Conservation (phyloP, 2,329 filamentous ascomycete genomes). For the Penicillium nordicum region DNA sequence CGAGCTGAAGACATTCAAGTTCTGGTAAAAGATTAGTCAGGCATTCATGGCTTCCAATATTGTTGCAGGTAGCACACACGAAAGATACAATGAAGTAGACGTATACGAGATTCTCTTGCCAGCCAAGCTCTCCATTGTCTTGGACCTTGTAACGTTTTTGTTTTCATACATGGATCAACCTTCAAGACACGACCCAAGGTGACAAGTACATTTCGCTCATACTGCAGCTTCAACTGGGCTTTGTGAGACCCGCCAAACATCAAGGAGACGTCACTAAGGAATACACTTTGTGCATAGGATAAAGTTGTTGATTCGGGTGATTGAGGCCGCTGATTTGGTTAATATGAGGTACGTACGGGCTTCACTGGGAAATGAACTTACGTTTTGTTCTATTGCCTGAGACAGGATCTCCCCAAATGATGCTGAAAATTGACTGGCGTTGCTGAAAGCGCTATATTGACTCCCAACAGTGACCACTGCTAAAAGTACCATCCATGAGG, state of each 20-base stretch:
- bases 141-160: not conserved
- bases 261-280: not conserved
- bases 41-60: not conserved
- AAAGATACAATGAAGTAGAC: conserved; percentile 1
- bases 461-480: conserved; percentile 1
- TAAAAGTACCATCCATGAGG: not conserved
- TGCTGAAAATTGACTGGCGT: not conserved
- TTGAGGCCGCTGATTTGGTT: not conserved
- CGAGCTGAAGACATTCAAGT: conserved; percentile 1
- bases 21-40: not conserved
- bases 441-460: conserved; percentile 1
- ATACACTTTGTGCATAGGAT: not conserved
- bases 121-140: not conserved
- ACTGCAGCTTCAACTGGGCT: not conserved
- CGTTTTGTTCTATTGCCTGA: not conserved
- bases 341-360: not conserved
- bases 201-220: not conserved
- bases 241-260: not conserved
- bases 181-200: conserved; percentile 1
- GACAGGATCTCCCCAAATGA: not conserved
- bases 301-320: not conserved
- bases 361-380: not conserved
- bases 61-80: not conserved
- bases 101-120: conserved; percentile 2
- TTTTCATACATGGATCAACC: not conserved